phyloP scores from a whole-genome alignment of 139 green algal species.

The Micractinium conductrix region DNA sequence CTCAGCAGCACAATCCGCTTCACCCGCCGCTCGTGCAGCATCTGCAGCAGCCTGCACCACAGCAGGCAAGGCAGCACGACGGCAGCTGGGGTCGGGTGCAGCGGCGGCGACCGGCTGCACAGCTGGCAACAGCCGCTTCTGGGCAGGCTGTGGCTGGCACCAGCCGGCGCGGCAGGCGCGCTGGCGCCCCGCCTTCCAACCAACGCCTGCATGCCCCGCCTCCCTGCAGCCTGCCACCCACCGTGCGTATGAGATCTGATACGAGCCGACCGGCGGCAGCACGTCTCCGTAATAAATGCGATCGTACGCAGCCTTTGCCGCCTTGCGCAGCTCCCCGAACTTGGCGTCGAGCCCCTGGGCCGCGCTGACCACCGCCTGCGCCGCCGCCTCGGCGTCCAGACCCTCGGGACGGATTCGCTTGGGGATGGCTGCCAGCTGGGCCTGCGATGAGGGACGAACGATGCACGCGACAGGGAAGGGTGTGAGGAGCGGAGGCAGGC shows the following conservation, averaged over 20 bases:
- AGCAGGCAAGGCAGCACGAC: not conserved
- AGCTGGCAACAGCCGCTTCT: too few species aligned
- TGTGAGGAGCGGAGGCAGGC: not conserved
- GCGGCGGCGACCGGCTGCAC: too few species aligned
- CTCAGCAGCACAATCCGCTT: constrained; percentile 72
- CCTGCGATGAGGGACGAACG: not conserved
- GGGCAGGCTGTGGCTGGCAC: not conserved
- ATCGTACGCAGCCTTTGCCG: constrained; percentile 41
- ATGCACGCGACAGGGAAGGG: not conserved
- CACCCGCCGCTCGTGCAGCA: constrained; percentile 59
- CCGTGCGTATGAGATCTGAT: constrained; percentile 50
- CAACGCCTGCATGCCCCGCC: too few species aligned
- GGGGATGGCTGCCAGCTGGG: constrained; percentile 4
- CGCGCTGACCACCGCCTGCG: not conserved
- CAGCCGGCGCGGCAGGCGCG: not conserved
- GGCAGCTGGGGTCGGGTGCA: not conserved
- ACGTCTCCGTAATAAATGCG: constrained; percentile 57
- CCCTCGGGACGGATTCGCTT: not conserved
- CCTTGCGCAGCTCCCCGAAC: constrained; percentile 1
- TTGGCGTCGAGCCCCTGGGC: not conserved
- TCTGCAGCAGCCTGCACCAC: constrained; percentile 59
- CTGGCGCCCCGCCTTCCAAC: not conserved
- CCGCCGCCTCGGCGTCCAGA: not conserved
- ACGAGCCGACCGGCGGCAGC: constrained; percentile 54
- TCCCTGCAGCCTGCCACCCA: not conserved